phyloP scores from a whole-genome alignment of 2,329 filamentous ascomycete species.

The Aspergillus clavatus region DNA sequence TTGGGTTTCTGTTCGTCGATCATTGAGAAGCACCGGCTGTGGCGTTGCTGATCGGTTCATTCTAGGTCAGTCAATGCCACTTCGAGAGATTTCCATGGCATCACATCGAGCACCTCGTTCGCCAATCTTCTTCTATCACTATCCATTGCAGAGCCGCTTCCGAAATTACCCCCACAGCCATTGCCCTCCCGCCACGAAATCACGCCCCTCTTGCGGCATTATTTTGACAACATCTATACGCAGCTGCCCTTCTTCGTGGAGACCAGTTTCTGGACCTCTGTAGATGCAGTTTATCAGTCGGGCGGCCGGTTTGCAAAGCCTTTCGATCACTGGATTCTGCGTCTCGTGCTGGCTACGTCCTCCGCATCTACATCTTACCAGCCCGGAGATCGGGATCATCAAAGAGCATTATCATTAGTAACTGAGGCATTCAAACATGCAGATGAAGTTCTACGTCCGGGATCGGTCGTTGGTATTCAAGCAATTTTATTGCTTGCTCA shows the following conservation, averaged over 20 bases:
- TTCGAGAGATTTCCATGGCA: constrained; percentile 86
- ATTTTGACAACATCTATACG: constrained; percentile 74
- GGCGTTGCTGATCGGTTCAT: constrained; percentile 12
- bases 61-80: constrained; percentile 85
- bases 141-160: constrained; percentile 67
- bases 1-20: constrained; percentile 71
- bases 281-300: constrained; percentile 76
- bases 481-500: constrained; percentile 80
- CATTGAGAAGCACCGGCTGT: not conserved
- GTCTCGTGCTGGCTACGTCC: constrained; percentile 83
- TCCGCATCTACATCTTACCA: constrained; percentile 67
- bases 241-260: constrained; percentile 81
- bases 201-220: constrained; percentile 69
- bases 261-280: constrained; percentile 67
- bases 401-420: constrained; percentile 56
- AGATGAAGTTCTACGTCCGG: constrained; percentile 78
- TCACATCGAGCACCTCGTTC: constrained; percentile 86
- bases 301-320: constrained; percentile 57
- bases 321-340: constrained; percentile 79
- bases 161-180: constrained; percentile 54
- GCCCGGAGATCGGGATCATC: constrained; percentile 59
- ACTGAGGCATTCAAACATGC: constrained; percentile 68
- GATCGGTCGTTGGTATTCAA: constrained; percentile 79
- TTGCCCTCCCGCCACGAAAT: constrained; percentile 69
- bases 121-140: constrained; percentile 82